Evolutionary conservation across 108 stramenopile species (phyloP), one percentile per base, ranked within the genome.

Genomic region (Conticribra guillardii): DNA sequence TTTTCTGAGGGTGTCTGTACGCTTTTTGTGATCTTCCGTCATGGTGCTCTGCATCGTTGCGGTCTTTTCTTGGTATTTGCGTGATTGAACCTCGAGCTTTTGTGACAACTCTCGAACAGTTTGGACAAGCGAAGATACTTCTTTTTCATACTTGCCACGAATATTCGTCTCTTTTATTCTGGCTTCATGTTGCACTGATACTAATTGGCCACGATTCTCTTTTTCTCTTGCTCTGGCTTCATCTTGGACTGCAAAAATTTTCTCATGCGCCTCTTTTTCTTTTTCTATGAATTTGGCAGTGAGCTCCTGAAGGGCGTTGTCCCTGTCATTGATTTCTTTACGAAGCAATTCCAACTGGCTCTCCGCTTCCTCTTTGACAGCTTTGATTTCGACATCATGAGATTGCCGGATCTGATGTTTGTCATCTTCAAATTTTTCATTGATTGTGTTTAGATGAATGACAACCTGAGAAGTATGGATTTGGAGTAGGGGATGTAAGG

Each of bases 391-490:
- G 34, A 29, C 14, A 8, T 2, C 28, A 54, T 54, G 61, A 54
- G 60, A 41, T 28, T 64, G 63, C 0, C 56, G 18, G 8, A 65
- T 18, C 56, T 48, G 44, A 37, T 65, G 22, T 73, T 73, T 73
- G 34, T 73, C 63, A 2, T 53, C 46, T 18, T 64, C 49, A 16
- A 34, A 52, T 33, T 52, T 65, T 49, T 73, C 72, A 47, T 73
- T 73, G 47, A 44, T 57, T 1, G 56, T 59, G 54, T 73, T 64
- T 4, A 73, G 56, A 33, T 73, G 63, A 18, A 64, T 63, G 28
- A 73, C 27, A 5, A 73, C 71, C 62, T 60, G 21, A 7, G 24
- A 4, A 14, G 7, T 3, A 60, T 19, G 33, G 19, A 37, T 37
- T 19, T 32, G n/a, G 4, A 32, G 14, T 41, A 22, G 16, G n/a